These are phyloP conservation scores for Combretum micranthum DNA, from an alignment of 345 rosid species.

Conservation along the genomic window DNA sequence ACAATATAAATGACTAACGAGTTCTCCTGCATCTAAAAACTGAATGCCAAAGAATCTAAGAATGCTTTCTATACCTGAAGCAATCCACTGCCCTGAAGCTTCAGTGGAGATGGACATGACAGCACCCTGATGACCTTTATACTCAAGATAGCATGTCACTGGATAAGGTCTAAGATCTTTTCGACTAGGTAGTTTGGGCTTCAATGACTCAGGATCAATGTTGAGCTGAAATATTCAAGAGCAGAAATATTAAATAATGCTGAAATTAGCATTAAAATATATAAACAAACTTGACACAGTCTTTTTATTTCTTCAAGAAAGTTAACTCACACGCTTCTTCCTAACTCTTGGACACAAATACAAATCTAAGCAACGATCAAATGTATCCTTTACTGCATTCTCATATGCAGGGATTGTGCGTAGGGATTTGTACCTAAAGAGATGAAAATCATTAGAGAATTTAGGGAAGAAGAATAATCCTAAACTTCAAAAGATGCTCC, in stretches of 20 bases:
- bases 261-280: not conserved
- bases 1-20: constrained; percentile 9
- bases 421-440: constrained; percentile 61
- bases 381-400: constrained; percentile 74
- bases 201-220: constrained; percentile 85
- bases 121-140: constrained; percentile 80
- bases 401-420: constrained; percentile 85
- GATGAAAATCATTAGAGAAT: constrained; percentile 11
- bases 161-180: constrained; percentile 95
- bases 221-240: constrained; percentile 52
- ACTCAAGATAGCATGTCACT: constrained; percentile 65
- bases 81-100: constrained; percentile 84
- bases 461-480: constrained; percentile 9
- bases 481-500: constrained; percentile 1
- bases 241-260: constrained; percentile 5
- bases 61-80: constrained; percentile 52
- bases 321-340: constrained; percentile 74
- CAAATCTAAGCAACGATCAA: constrained; percentile 93
- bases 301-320: not conserved
- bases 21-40: not conserved
- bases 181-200: constrained; percentile 82
- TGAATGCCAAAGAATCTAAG: not conserved
- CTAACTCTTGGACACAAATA: constrained; percentile 90
- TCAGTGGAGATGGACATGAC: constrained; percentile 72
- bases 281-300: too few species aligned